Evolutionary conservation across 305 asterid species (phyloP).

Genomic region (Lippia alba): DNA sequence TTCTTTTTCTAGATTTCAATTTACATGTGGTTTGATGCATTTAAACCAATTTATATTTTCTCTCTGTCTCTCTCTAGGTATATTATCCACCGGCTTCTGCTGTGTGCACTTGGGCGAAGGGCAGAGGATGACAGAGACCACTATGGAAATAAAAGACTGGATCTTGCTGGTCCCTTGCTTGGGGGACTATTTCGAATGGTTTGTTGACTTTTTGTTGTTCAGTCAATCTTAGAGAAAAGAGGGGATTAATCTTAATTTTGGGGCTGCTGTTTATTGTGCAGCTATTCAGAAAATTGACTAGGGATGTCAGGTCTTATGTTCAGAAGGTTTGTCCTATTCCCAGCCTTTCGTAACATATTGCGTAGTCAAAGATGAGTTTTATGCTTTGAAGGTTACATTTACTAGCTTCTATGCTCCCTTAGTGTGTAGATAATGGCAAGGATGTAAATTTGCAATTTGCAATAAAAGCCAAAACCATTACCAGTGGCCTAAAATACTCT

Average conservation of each 20-base stretch:
- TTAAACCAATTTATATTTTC: constrained; percentile 1
- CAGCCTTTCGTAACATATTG: constrained; percentile 25
- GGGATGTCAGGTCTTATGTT: constrained; percentile 95
- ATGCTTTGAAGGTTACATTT: constrained; percentile 19
- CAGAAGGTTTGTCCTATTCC: constrained; percentile 70
- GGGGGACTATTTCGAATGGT: constrained; percentile 98
- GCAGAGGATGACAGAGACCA: constrained; percentile 98
- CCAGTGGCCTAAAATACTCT: constrained; percentile 95
- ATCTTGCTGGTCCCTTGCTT: constrained; percentile 98
- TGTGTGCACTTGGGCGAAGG: constrained; percentile 95
- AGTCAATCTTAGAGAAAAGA: constrained; percentile 26
- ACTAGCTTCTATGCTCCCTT: constrained; percentile 33
- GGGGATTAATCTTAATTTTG: constrained; percentile 35
- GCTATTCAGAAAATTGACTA: constrained; percentile 94
- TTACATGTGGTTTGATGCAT: constrained; percentile 29
- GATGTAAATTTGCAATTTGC: constrained; percentile 98
- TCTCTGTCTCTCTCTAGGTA: constrained; percentile 55
- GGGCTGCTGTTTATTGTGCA: constrained; percentile 53
- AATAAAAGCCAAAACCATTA: constrained; percentile 93
- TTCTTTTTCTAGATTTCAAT: constrained; percentile 18
- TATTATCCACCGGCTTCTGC: constrained; percentile 86
- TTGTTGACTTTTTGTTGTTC: constrained; percentile 34
- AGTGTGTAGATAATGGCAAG: constrained; percentile 99
- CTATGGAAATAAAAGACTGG: constrained; percentile 96
- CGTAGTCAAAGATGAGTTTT: constrained; percentile 6